A percentile compares a stretch with the other conserved stretches of the same genome.
Conservation (phyloP, 129 eudicot species). For the Pittosporum tobira region DNA sequence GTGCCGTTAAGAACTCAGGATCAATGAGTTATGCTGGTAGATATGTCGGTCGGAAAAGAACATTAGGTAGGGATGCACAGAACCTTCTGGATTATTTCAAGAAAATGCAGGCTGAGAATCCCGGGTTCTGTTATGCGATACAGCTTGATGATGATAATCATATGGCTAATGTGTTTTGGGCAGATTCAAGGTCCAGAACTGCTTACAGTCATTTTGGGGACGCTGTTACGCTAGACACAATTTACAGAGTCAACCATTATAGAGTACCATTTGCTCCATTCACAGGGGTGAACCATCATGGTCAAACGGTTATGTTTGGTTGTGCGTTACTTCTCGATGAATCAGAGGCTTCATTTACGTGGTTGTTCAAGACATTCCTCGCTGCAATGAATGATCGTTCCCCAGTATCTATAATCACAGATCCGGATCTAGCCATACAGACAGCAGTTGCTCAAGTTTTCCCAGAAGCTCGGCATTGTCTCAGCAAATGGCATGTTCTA, state of each 20-base stretch:
- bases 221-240: conserved; percentile 61
- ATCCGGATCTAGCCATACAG: conserved; percentile 61
- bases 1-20: conserved; percentile 28
- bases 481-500: conserved; percentile 77
- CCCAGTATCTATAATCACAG: conserved; percentile 65
- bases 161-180: conserved; percentile 91
- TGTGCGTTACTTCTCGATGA: conserved; percentile 87
- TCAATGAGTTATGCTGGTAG: conserved; percentile 24
- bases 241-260: conserved; percentile 53
- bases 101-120: conserved; percentile 89
- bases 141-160: conserved; percentile 82
- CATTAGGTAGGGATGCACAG: conserved; percentile 78
- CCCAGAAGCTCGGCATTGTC: conserved; percentile 66
- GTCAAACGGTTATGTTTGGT: conserved; percentile 68
- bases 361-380: conserved; percentile 82
- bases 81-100: conserved; percentile 80
- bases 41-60: conserved; percentile 34
- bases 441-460: conserved; percentile 65
- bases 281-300: conserved; percentile 89
- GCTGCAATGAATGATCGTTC: conserved; percentile 69
- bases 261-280: conserved; percentile 83
- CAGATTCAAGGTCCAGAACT: conserved; percentile 85
- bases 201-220: conserved; percentile 87
- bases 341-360: conserved; percentile 73
- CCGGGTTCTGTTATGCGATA: conserved; percentile 86